Conservation (phyloP, 768 basidiomycete genomes). For the Grammothele lineata region DNA sequence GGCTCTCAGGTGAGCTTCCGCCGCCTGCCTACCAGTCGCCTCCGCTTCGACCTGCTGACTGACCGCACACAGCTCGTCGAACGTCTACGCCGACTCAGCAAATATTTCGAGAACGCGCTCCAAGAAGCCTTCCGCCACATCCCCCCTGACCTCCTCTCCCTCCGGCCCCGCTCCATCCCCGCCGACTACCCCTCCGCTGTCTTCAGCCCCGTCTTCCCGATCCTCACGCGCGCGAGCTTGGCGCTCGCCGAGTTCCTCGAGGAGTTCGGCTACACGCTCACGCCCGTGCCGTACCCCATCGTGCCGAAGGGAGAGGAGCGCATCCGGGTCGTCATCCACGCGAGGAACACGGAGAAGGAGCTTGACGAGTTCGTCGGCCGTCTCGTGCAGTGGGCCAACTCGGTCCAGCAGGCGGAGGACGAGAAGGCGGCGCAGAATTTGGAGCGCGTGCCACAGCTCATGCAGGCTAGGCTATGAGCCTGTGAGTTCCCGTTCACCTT, state of each 20-base stretch:
- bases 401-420: no score
- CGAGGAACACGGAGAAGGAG: slow-evolving; percentile 21
- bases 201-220: slow-evolving; percentile 14
- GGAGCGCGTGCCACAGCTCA: no score
- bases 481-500: no score
- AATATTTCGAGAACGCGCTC: slow-evolving; percentile 7
- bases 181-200: slow-evolving; percentile 3
- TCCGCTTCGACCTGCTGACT: no score
- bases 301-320: slow-evolving; percentile 16
- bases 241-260: slow-evolving; percentile 11
- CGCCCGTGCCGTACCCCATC: slow-evolving; percentile 10
- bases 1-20: slow-evolving; percentile 10
- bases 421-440: no score
- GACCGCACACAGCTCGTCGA: slow-evolving; percentile 1
- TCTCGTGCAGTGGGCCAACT: slow-evolving; percentile 3
- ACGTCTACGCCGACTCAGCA: neutral
- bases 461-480: no score
- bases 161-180: slow-evolving; percentile 3
- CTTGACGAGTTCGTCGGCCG: slow-evolving; percentile 15
- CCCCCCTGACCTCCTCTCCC: slow-evolving; percentile 6
- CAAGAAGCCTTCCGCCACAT: slow-evolving; percentile 1
- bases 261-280: slow-evolving; percentile 8
- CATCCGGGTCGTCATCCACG: slow-evolving; percentile 15
- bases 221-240: slow-evolving; percentile 7
- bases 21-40: no score